phyloP scores from a whole-genome alignment of 495 filamentous ascomycete genomes.

The Chlorociboria aeruginascens region DNA sequence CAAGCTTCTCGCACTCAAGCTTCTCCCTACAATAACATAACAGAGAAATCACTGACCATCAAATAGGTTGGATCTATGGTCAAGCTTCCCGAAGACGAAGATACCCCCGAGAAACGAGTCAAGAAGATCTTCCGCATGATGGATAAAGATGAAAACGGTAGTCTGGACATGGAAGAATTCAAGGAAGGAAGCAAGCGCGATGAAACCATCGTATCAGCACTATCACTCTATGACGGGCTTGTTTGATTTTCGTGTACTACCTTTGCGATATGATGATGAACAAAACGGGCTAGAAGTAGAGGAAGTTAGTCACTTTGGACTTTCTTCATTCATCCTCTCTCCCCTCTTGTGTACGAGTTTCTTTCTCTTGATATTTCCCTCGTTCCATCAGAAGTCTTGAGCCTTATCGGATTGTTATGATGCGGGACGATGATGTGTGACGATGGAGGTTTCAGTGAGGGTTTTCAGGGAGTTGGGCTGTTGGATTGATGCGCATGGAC shows the following conservation, averaged over 20 bases:
- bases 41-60: neutral
- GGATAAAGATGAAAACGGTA: constrained; percentile 99
- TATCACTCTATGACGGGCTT: constrained; percentile 91
- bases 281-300: too few relatives aligned
- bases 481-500: too few relatives aligned
- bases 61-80: constrained; percentile 93
- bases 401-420: too few relatives aligned
- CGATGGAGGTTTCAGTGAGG: too few relatives aligned
- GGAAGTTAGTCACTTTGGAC: too few relatives aligned
- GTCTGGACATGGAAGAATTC: constrained; percentile 78
- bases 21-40: neutral
- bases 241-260: constrained; percentile 38
- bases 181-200: constrained; percentile 98
- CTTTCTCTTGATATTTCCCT: too few relatives aligned
- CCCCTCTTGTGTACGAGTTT: too few relatives aligned
- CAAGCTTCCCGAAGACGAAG: constrained; percentile 95
- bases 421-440: too few relatives aligned
- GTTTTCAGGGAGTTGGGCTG: too few relatives aligned
- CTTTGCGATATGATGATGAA: too few relatives aligned
- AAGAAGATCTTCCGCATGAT: constrained; percentile 99
- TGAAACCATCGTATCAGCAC: constrained; percentile 92
- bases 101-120: constrained; percentile 96
- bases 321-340: too few relatives aligned
- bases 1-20: neutral
- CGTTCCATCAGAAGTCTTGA: too few relatives aligned